phyloP scores from a whole-genome alignment of 2,329 filamentous ascomycete species.

The Alternaria sp. region DNA sequence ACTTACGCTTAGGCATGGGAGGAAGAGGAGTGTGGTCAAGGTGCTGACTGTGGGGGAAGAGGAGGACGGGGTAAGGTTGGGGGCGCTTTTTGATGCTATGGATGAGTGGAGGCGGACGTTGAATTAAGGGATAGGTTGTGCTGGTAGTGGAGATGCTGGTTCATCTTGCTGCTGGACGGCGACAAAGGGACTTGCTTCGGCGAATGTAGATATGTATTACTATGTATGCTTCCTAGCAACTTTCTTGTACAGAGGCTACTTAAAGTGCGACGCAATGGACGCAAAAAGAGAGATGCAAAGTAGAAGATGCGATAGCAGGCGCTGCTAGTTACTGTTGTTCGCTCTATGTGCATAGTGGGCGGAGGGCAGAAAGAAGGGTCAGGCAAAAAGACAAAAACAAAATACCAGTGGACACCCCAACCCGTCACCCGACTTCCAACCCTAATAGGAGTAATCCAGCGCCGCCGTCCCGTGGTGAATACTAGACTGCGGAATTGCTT shows the following conservation, averaged over 20 bases:
- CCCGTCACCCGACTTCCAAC: slow-evolving; percentile 45
- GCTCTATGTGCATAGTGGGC: no score
- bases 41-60: slow-evolving; percentile 2
- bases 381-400: slow-evolving; percentile 27
- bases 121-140: not conserved
- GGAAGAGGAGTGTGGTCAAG: slow-evolving; percentile 4
- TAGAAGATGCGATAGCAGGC: not conserved
- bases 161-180: not conserved
- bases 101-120: slow-evolving; percentile 12
- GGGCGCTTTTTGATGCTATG: slow-evolving; percentile 12
- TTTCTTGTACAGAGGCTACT: not conserved
- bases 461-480: slow-evolving; percentile 51
- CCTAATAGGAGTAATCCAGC: slow-evolving; percentile 49
- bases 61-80: slow-evolving; percentile 11
- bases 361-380: not conserved
- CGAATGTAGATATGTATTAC: not conserved
- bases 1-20: slow-evolving; percentile 9
- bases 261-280: not conserved
- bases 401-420: slow-evolving; percentile 48
- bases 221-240: not conserved
- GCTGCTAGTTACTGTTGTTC: not conserved
- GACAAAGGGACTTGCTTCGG: not conserved
- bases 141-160: not conserved
- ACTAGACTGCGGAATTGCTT: slow-evolving; percentile 52
- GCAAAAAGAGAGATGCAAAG: not conserved